These are phyloP conservation scores for Amphirosellinia nigrospora DNA, from an alignment of 495 filamentous ascomycete genomes.

Conservation along the genomic window DNA sequence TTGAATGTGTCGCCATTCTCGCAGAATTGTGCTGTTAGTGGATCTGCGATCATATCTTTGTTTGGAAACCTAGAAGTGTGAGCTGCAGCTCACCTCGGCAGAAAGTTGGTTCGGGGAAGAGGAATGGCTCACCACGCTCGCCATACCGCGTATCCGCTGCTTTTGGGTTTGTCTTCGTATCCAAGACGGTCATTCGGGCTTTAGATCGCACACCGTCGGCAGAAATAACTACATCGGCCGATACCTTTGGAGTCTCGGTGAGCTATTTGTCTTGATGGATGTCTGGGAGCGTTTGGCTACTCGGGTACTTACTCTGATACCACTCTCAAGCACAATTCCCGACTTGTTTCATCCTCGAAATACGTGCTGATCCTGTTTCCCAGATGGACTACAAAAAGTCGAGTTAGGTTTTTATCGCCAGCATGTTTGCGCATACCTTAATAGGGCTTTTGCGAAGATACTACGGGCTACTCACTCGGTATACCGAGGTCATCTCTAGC, in stretches of 20 bases:
- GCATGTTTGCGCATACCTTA: background rate
- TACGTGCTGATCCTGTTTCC: conserved; percentile 59
- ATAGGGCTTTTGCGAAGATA: background rate
- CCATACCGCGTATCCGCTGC: conserved; percentile 64
- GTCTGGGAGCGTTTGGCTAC: background rate
- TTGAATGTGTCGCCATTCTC: conserved; percentile 68
- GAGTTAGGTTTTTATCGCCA: background rate
- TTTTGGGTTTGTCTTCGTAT: conserved; percentile 64
- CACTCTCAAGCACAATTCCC: conserved; percentile 60
- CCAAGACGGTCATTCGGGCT: conserved; percentile 64
- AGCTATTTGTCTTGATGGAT: too few species aligned
- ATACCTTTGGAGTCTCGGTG: conserved; percentile 33
- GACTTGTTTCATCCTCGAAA: conserved; percentile 61
- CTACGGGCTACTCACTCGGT: conserved; percentile 36
- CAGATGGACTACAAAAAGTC: conserved; percentile 46
- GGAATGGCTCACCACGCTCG: conserved; percentile 56
- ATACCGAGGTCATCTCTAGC: conserved; percentile 61
- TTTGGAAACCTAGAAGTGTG: conserved; percentile 55
- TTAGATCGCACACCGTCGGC: conserved; percentile 66
- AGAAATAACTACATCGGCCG: conserved; percentile 62
- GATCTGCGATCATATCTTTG: conserved; percentile 64
- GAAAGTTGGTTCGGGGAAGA: background rate
- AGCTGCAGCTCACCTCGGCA: background rate
- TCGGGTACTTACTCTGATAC: conserved; percentile 44
- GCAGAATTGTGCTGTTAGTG: conserved; percentile 63